Evolutionary conservation across 179 eudicot genomes (phyloP), one percentile per base, ranked within the genome.

Genomic region (Corrigiola litoralis): DNA sequence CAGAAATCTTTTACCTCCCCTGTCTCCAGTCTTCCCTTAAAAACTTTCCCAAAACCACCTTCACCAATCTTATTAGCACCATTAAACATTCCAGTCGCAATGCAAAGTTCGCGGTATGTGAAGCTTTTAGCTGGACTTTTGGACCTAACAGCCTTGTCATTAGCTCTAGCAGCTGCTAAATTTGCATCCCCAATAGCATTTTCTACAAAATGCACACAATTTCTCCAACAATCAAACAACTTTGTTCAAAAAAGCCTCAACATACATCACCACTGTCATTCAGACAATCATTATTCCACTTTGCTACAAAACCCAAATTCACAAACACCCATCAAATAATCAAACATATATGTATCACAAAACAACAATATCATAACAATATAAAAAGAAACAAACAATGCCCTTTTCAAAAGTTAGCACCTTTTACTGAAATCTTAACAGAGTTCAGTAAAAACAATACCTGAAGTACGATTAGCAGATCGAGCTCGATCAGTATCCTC

Each of bases 41-140:
- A 87, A 50, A 92, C 98, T 66, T 81, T 90, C 34, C 98, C 96
- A 53, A 92, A 89, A 17, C 98, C 96, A 48, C 98, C 98, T 79
- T 89, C 98, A 23, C 98, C 96, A 41, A 92, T 75, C 71, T 75
- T 70, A 16, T 87, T 82, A 60, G 84, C 85, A 21, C 21, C 32
- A 62, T 82, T 75, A 45, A 92, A 92, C 79, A 80, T 87, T 52
- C 80, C 85, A 21, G 96, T 90, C 4, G 96, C 96, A 48, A 61
- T 37, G 61, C 79, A 85, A 44, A 92, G 82, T 60, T 89, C 96
- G 10, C 74, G 67, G 45, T 77, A 90, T 3, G 82, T 78, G 81
- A 90, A 90, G 64, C 79, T 61, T 66, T 50, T 77, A 3, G 79
- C 84, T 1, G 84, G 84, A 46, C 72, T 77, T 57, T 71, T 80